Evolutionary conservation across 2,329 filamentous ascomycete genomes (phyloP).

Genomic region (Fusarium mundagurra): DNA sequence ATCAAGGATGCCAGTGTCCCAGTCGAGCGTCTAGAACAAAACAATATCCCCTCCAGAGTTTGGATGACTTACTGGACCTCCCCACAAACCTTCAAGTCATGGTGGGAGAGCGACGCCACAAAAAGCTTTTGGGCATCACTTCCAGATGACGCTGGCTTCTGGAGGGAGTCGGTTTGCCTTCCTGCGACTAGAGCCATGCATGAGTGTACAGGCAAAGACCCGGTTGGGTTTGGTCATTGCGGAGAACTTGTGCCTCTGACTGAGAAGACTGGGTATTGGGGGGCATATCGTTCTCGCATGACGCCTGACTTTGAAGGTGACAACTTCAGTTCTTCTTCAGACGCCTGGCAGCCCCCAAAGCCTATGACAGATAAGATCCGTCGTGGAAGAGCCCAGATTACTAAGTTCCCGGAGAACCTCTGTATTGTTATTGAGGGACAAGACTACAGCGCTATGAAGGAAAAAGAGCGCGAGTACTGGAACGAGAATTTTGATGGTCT

Average conservation of each 20-base stretch:
- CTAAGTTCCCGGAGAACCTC: neutral
- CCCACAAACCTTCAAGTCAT: neutral
- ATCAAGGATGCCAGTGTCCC: neutral
- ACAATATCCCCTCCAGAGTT: neutral
- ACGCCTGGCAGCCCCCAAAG: no score
- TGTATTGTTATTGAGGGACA: neutral
- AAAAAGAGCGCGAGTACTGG: neutral
- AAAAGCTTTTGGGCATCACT: neutral
- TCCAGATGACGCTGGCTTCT: neutral
- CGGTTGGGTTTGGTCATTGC: neutral
- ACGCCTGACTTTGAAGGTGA: neutral
- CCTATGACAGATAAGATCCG: neutral
- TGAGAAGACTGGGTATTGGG: slow-evolving; percentile 2
- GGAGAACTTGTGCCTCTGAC: neutral
- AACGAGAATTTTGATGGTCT: neutral
- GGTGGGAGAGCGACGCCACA: neutral
- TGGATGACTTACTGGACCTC: slow-evolving; percentile 1
- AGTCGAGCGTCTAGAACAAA: neutral
- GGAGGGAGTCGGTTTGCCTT: neutral
- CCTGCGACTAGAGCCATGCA: neutral
- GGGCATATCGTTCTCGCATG: slow-evolving; percentile 3
- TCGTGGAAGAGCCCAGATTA: neutral
- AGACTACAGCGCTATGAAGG: neutral
- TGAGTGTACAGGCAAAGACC: neutral
- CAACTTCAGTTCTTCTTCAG: neutral